These are phyloP conservation scores for Podospora anserina DNA, from an alignment of 495 filamentous ascomycete genomes.

Conservation along the genomic window DNA sequence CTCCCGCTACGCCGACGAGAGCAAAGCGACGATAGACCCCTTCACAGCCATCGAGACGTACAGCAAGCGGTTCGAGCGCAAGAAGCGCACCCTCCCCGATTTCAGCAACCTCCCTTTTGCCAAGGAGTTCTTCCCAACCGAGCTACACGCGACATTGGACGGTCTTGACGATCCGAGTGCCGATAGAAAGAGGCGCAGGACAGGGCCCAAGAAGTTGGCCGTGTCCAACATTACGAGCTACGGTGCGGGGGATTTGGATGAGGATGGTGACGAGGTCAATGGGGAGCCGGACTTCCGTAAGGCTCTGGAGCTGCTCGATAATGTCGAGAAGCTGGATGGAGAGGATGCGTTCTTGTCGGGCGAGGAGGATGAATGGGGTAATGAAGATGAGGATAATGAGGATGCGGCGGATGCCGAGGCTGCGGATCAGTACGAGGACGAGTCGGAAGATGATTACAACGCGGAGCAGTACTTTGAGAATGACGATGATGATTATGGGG, in stretches of 20 bases:
- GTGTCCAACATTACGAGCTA: slow-evolving; percentile 34
- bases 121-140: slow-evolving; percentile 50
- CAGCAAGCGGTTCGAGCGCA: slow-evolving; percentile 44
- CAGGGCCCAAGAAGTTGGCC: slow-evolving; percentile 29
- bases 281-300: slow-evolving; percentile 30
- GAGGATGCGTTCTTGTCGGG: slow-evolving; percentile 37
- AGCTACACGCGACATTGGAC: slow-evolving; percentile 51
- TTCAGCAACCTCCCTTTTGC: slow-evolving; percentile 42
- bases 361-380: slow-evolving; percentile 45
- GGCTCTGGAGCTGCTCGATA: slow-evolving; percentile 36
- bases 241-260: slow-evolving; percentile 32
- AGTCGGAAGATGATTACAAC: slow-evolving; percentile 53
- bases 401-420: slow-evolving; percentile 42
- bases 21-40: slow-evolving; percentile 49
- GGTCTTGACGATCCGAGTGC: slow-evolving; percentile 34
- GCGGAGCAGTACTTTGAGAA: slow-evolving; percentile 55
- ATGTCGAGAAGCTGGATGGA: slow-evolving; percentile 40
- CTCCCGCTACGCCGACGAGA: slow-evolving; percentile 45
- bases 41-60: slow-evolving; percentile 52
- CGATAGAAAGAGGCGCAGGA: slow-evolving; percentile 33
- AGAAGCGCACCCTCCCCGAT: slow-evolving; percentile 47
- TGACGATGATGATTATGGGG: slow-evolving; percentile 48
- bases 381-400: slow-evolving; percentile 35
- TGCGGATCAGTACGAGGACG: slow-evolving; percentile 46
- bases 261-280: slow-evolving; percentile 17